Evolutionary conservation across 1,139 yeast genomes (phyloP), one percentile per base, ranked within the genome.

Genomic region (Eremothecium gossypii): DNA sequence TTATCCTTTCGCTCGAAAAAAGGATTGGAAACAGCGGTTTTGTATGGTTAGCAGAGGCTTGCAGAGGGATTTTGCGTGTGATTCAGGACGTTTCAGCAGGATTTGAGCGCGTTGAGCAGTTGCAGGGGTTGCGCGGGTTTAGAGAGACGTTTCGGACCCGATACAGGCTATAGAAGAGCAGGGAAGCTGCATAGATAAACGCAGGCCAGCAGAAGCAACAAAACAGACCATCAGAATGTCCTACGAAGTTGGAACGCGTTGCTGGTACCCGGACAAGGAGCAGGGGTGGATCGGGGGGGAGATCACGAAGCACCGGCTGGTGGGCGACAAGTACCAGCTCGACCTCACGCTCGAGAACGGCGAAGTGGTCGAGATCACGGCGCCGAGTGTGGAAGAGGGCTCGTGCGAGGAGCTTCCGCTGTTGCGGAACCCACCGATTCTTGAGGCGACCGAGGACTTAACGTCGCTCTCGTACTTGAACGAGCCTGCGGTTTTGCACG

Each of bases 401-500:
- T 29, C 39, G 28, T 45, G 49, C n/a, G 49, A 49, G 10, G 50
- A 43, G 10, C 64, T 80, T 42, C 96, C 96, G 7, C 80, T 91
- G 20, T 73, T 91, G 57, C 76, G 98, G 62, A 91, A 91, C 62
- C 97, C 97, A 36, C 95, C 95, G 1, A 81, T 84, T 47, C 72
- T 89, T 51, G 99, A 89, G 64, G 84, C 95, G 2, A 89, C 95
- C 11, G 96, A 91, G 60, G 98, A 91, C 67, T 74, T 91, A 60
- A 91, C 97, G 1, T 80, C 89, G 45, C 72, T 91, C 49, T 86
- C 96, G 1, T 89, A 91, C 60, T 70, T 91, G 57, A 91, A 93
- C 63, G 98, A 93, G 63, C 98, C 99, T 0, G 91, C 95, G 2
- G 96, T 93, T 38, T 73, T 93, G 52, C 95, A 89, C 58, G 96